These are phyloP conservation scores for Oryza rufipogon DNA, from an alignment of 176 grass and related monocot species.

Conservation along the genomic window DNA sequence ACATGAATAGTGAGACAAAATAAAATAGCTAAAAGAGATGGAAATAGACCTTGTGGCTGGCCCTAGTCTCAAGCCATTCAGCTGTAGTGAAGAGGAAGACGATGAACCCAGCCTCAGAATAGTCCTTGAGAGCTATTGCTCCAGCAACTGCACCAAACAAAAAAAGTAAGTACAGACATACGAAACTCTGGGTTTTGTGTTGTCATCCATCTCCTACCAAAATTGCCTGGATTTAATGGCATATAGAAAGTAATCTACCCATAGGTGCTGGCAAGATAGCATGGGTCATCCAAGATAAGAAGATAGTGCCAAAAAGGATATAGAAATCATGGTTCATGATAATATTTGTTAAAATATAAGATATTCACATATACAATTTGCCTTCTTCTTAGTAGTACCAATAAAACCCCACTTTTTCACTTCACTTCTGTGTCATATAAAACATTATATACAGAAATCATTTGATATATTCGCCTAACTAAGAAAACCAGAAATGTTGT, in stretches of 20 bases:
- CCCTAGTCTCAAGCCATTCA: constrained; percentile 90
- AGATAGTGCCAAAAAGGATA: constrained; percentile 9
- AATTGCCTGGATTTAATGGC: constrained; percentile 5
- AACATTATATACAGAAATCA: background rate
- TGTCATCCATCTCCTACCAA: constrained; percentile 25
- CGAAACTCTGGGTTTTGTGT: constrained; percentile 20
- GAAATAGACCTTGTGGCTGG: constrained; percentile 69
- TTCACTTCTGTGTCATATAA: background rate
- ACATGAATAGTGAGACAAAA: constrained; percentile 3
- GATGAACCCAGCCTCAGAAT: constrained; percentile 86
- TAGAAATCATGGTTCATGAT: background rate
- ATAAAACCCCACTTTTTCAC: background rate
- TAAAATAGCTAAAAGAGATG: constrained; percentile 31
- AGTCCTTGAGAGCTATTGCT: constrained; percentile 86
- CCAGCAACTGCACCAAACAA: constrained; percentile 62
- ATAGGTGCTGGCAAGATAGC: constrained; percentile 17
- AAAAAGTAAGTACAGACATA: constrained; percentile 23
- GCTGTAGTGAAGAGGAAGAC: constrained; percentile 91
- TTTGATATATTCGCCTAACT: constrained; percentile 23
- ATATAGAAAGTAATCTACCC: background rate
- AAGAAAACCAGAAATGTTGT: background rate
- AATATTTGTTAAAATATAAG: background rate
- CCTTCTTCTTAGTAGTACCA: background rate
- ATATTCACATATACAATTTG: background rate
- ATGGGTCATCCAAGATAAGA: constrained; percentile 10